A percentile compares a stretch with the other conserved stretches of the same genome.
Evolutionary conservation across 495 filamentous ascomycete species (phyloP).

Genomic region (Neurospora tetraspora): DNA sequence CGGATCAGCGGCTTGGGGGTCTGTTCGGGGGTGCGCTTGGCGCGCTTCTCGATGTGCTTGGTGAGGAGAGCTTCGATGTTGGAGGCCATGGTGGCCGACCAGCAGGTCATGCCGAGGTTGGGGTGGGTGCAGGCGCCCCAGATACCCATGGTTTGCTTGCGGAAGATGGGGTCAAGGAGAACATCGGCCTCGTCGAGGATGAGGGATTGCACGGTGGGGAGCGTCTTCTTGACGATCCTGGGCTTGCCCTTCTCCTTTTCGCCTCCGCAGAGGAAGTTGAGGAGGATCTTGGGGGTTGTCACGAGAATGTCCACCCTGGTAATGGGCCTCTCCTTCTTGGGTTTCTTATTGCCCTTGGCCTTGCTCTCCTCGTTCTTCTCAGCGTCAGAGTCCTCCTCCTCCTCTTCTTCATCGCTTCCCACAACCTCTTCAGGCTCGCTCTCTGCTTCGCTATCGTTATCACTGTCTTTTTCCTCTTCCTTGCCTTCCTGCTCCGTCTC

Average conservation of each 20-base stretch:
- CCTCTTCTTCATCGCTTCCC: conserved; percentile 17
- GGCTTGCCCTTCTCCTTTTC: conserved; percentile 14
- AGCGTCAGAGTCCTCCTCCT: conserved; percentile 25
- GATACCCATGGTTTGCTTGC: conserved; percentile 77
- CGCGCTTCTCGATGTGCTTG: conserved; percentile 42
- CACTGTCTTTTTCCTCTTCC: conserved; percentile 19
- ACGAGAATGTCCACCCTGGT: conserved; percentile 78
- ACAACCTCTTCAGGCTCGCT: conserved; percentile 22
- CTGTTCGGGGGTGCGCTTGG: conserved; percentile 35
- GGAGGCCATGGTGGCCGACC: conserved; percentile 95
- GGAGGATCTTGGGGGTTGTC: conserved; percentile 70
- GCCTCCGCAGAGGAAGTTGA: conserved; percentile 57
- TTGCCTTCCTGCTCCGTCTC: conserved; percentile 34
- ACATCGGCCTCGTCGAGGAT: conserved; percentile 94
- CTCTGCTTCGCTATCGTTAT: conserved; percentile 7
- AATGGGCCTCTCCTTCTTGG: conserved; percentile 26
- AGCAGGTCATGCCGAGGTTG: conserved; percentile 63
- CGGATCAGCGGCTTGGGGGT: conserved; percentile 53
- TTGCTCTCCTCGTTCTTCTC: conserved; percentile 21
- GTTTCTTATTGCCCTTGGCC: neutral
- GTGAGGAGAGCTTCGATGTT: conserved; percentile 70
- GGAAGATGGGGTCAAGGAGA: conserved; percentile 81
- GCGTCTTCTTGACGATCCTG: conserved; percentile 26
- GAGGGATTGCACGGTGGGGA: conserved; percentile 59
- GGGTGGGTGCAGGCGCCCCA: conserved; percentile 67